phyloP scores from a whole-genome alignment of 495 filamentous ascomycete species.

The Annulohypoxylon bovei region DNA sequence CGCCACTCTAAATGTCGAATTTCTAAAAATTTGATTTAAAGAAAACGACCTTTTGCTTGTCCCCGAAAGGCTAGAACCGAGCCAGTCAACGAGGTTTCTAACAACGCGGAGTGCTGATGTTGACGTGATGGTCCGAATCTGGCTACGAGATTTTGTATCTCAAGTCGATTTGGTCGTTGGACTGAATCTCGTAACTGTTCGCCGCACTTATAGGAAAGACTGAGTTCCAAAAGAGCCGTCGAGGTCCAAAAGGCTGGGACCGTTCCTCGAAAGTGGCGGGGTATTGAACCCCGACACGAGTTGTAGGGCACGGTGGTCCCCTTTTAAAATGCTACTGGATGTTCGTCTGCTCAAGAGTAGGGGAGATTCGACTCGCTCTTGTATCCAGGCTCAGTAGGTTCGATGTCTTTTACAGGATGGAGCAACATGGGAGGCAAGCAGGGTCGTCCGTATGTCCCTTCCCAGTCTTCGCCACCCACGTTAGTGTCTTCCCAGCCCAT shows the following conservation, averaged over 20 bases:
- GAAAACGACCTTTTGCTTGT: background rate
- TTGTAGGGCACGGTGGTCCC: background rate
- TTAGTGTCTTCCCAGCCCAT: conserved; percentile 65
- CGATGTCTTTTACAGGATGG: conserved; percentile 64
- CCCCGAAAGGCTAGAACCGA: background rate
- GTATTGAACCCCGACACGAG: background rate
- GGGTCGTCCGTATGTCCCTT: conserved; percentile 59
- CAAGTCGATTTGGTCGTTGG: background rate
- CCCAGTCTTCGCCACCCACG: conserved; percentile 63
- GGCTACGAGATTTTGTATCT: background rate
- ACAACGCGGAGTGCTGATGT: background rate
- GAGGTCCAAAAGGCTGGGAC: background rate
- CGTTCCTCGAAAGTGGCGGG: background rate
- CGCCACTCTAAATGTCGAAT: conserved; percentile 12
- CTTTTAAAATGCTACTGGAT: background rate
- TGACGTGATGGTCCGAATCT: background rate
- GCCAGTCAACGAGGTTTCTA: background rate
- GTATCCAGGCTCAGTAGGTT: conserved; percentile 53
- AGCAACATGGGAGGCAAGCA: conserved; percentile 67
- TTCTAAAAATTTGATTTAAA: background rate
- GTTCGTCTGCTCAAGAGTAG: conserved; percentile 27
- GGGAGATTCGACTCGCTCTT: conserved; percentile 47
- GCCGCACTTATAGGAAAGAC: background rate
- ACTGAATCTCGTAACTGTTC: background rate
- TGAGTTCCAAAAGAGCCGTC: conserved; percentile 8